Evolutionary conservation across 2,329 filamentous ascomycete genomes (phyloP).

Genomic region (Ophiocordyceps unilateralis): DNA sequence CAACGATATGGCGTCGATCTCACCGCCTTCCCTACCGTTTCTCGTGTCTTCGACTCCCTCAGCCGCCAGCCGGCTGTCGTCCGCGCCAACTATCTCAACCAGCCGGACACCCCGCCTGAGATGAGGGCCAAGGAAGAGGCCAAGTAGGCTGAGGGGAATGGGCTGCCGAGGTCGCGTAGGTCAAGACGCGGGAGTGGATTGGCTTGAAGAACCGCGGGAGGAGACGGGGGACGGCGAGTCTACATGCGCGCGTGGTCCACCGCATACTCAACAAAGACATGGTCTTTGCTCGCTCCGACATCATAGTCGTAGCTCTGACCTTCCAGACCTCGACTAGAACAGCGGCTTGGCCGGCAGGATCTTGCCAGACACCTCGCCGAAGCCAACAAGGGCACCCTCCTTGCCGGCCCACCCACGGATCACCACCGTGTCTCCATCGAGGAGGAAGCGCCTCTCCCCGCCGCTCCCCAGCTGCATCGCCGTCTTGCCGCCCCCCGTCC

Average conservation of each 20-base stretch:
- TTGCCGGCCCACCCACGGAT: conserved; percentile 50
- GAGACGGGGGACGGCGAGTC: too few species aligned
- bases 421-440: conserved; percentile 55
- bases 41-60: conserved; percentile 25
- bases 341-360: conserved; percentile 24
- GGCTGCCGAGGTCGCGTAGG: background rate
- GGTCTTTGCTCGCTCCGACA: background rate
- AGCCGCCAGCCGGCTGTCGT: conserved; percentile 30
- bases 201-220: too few species aligned
- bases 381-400: conserved; percentile 53
- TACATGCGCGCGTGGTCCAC: background rate
- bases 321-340: conserved; percentile 11
- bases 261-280: background rate
- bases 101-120: conserved; percentile 26
- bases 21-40: conserved; percentile 26
- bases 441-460: conserved; percentile 51
- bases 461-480: conserved; percentile 43
- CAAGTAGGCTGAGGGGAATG: background rate
- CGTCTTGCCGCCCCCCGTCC: conserved; percentile 50
- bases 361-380: conserved; percentile 53
- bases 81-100: conserved; percentile 33
- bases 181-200: too few species aligned
- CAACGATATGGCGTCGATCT: conserved; percentile 36
- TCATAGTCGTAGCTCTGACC: too few species aligned
- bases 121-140: conserved; percentile 10